Evolutionary conservation across 148 eudicot species (phyloP).

Genomic region (Cornus kousa): DNA sequence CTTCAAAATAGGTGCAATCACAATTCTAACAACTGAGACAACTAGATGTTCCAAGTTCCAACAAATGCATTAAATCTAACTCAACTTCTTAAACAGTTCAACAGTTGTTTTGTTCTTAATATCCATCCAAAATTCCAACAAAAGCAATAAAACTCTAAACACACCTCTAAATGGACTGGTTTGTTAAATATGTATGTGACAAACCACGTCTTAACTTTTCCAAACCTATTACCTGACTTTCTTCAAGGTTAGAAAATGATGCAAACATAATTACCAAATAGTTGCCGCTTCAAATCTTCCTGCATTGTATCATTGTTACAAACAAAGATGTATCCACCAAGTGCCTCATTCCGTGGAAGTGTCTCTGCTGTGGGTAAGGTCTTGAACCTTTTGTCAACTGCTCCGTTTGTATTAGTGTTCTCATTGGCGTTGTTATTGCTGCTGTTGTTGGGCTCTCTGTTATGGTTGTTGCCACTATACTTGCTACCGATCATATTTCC

Average conservation of each 20-base stretch:
- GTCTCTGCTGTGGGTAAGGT: slow-evolving; percentile 96
- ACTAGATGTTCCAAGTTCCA: not conserved
- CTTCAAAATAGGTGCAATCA: not conserved
- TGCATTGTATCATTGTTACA: slow-evolving; percentile 90
- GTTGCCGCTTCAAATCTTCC: slow-evolving; percentile 74
- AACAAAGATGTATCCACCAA: slow-evolving; percentile 94
- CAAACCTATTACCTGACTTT: not conserved
- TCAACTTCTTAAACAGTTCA: not conserved
- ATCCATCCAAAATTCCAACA: not conserved
- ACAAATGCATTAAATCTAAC: not conserved
- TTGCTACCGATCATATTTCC: slow-evolving; percentile 58
- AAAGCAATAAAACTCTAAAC: not conserved
- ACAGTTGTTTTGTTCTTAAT: not conserved
- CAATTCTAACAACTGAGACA: not conserved
- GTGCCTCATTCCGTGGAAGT: slow-evolving; percentile 90
- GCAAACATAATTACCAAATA: slow-evolving; percentile 63
- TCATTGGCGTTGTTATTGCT: slow-evolving; percentile 38
- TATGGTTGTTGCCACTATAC: slow-evolving; percentile 40
- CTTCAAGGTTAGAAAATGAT: not conserved
- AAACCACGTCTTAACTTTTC: not conserved
- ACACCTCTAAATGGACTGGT: not conserved
- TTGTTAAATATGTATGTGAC: too few species aligned
- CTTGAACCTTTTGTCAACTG: slow-evolving; percentile 85
- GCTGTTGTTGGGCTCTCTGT: slow-evolving; percentile 51
- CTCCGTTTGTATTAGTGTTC: slow-evolving; percentile 35